Base-by-base conservation (phyloP, 148 eudicot genomes). In the Rhododendron williamsianum region DNA sequence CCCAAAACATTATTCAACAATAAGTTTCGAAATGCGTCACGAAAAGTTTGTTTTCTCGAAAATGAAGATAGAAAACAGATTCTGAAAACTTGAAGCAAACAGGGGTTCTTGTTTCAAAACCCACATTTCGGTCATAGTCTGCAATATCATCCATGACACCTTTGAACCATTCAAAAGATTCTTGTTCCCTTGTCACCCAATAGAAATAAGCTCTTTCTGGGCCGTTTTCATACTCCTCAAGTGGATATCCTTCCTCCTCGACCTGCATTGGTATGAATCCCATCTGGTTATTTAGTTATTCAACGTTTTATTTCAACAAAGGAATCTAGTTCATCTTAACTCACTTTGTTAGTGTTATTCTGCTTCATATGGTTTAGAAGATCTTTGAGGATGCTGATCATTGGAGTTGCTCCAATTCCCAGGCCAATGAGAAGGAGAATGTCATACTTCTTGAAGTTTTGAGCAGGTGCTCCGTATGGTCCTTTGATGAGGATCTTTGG, bases 381-480 rank as follows among this genome's bases (percentile, higher is more conserved):
- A 86, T 97, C 99, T 86, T 97, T 97, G 51, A 97, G 86, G 77
- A 97, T 97, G 91, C 98, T 97, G 83, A 97, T 91, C 79, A 97
- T 92, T 77, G 98, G 99, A 80, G 99, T 97, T 69, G 99, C 99
- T 93, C 98, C 99, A 33, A 97, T 97, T 9, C 99, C 99, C 23
- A 97, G 89, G 79, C 99, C 99, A 73, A 97, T 85, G 81, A 97
- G 98, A 82, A 95, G 78, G n/a, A 97, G 96, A 10, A 93, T 92
- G 88, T 95, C 98, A 45, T 93, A 97, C 84, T 94, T 91, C 80
- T 92, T 93, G 90, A 94, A 97, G 85, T 91, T 89, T 83, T 97
- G 99, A 83, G 99, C 98, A 35, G 99, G 99, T 63, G 99, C 99
- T 58, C 99, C 98, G 52, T 92, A 95, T 65, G 99, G 98, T 25